A percentile compares a stretch with the other conserved stretches of the same genome.
Evolutionary conservation across 805 yeast species (phyloP).

Genomic region (Teunomyces lycoperdinae): DNA sequence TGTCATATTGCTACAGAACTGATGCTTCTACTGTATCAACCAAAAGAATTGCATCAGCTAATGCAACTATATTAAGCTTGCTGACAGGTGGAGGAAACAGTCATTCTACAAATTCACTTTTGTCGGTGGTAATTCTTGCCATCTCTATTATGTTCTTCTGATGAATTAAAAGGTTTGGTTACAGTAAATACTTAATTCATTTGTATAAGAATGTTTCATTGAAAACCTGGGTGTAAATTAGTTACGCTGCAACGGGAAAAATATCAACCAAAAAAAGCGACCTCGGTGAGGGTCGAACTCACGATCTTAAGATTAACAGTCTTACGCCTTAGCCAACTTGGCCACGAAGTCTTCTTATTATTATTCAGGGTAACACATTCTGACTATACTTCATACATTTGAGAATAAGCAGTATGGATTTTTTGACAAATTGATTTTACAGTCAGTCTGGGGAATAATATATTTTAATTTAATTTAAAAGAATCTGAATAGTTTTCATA

Average conservation of each 20-base stretch:
- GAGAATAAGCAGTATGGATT: no score
- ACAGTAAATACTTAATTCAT: background rate
- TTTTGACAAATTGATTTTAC: no score
- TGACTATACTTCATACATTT: no score
- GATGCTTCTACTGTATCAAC: background rate
- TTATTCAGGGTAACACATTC: background rate
- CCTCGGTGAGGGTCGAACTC: conserved; percentile 17
- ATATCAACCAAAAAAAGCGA: conserved; percentile 8
- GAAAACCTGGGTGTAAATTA: background rate
- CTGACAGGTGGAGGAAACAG: background rate
- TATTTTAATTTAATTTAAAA: background rate
- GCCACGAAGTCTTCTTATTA: conserved; percentile 13
- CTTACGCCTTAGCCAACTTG: conserved; percentile 18
- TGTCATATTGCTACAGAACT: background rate
- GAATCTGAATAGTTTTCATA: background rate
- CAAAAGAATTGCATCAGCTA: background rate
- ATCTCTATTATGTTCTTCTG: background rate
- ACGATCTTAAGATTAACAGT: conserved; percentile 17
- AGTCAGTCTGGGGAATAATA: no score
- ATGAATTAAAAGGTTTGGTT: background rate
- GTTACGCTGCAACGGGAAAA: background rate
- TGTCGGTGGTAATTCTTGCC: background rate
- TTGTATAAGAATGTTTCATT: background rate
- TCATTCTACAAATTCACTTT: background rate
- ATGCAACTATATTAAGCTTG: background rate